Evolutionary conservation across 768 basidiomycete species (phyloP).

Genomic region (Pleurotus ostreatus): DNA sequence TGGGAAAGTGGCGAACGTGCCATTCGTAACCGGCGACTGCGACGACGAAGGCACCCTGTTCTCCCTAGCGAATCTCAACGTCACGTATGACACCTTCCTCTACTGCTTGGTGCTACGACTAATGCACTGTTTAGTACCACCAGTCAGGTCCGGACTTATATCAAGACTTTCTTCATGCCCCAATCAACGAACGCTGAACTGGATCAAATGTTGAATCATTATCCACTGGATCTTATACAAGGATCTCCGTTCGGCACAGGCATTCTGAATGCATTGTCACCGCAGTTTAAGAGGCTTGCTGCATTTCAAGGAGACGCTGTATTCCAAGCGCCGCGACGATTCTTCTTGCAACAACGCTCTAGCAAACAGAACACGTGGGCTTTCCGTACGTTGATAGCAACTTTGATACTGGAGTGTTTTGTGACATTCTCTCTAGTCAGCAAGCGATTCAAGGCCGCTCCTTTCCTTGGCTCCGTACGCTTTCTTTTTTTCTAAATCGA

Average conservation of each 20-base stretch:
- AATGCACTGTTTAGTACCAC: constrained; percentile 12
- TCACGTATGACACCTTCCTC: constrained; percentile 18
- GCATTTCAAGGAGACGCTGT: constrained; percentile 12
- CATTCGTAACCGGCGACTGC: constrained; percentile 21
- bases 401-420: neutral
- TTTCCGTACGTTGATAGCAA: neutral
- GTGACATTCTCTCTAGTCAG: neutral
- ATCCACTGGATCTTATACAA: constrained; percentile 8
- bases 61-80: constrained; percentile 22
- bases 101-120: neutral
- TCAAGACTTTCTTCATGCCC: constrained; percentile 22
- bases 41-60: constrained; percentile 37
- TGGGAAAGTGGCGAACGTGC: constrained; percentile 22
- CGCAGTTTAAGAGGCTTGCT: constrained; percentile 19
- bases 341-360: constrained; percentile 1
- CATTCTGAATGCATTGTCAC: constrained; percentile 3
- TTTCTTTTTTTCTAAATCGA: neutral
- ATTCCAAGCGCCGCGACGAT: constrained; percentile 3
- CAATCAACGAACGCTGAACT: constrained; percentile 13
- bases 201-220: constrained; percentile 8
- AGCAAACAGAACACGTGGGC: neutral
- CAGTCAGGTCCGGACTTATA: constrained; percentile 22
- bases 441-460: neutral
- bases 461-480: neutral
- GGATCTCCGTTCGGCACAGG: constrained; percentile 17